Evolutionary conservation across 495 filamentous ascomycete genomes (phyloP), one percentile per base, ranked within the genome.

Genomic region (Aspergillus leporis): DNA sequence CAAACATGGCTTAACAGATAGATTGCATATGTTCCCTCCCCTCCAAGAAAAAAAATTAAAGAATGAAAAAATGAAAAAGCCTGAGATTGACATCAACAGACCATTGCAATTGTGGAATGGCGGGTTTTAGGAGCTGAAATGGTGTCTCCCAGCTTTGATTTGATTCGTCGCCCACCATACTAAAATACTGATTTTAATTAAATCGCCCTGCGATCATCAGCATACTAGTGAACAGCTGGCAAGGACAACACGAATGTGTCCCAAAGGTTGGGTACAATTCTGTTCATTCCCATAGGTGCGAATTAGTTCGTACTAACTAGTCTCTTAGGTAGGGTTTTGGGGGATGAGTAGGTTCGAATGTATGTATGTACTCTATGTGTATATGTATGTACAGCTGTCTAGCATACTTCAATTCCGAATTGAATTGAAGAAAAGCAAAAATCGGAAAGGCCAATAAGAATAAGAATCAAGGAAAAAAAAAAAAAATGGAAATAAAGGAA

Each of bases 171-270:
- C 40, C 30, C 25, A 16, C 14, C 25, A 53, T 41, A 49, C 51
- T 60, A 53, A 53, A 54, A 51, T 38, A 51, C 38, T 46, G 13
- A 34, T 41, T 46, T 59, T 46, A 59, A 41, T 58, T 16, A 41
- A 58, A 32, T 34, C 31, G 6, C 32, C 47, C 45, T 55, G 43
- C 19, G 55, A 62, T 55, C 55, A 55, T 58, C 60, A 58, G n/a
- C 19, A 49, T 22, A 51, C 58, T 55, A 55, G 58, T 61, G 58
- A 61, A 61, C 59, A 61, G 45, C 53, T 61, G 59, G 59, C 59
- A 56, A 50, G 56, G 51, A 55, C 58, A 60, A 59, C 56, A 41
- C 50, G 19, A 53, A 53, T 28, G 43, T 47, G 13, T 23, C 43
- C 19, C 18, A 47, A 47, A 47, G 43, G 43, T 47, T 47, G 43